A percentile compares a stretch with the other conserved stretches of the same genome.
Evolutionary conservation across 768 basidiomycete species (phyloP).

Genomic region (Daedaleopsis sinensis): DNA sequence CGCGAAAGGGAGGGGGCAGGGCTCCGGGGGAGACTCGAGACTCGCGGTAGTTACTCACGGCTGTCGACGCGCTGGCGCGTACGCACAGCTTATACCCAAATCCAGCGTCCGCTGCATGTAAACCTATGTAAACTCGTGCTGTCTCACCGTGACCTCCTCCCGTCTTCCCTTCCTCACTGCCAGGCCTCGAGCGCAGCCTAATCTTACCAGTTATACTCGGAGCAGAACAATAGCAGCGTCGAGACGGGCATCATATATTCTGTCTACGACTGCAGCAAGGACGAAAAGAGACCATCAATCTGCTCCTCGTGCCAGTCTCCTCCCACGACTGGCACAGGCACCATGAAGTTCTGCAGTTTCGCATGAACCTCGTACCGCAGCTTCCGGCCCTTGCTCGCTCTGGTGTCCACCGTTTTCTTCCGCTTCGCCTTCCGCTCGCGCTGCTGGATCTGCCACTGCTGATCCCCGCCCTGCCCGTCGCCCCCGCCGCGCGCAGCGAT

Average conservation of each 20-base stretch:
- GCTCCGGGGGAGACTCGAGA: not conserved
- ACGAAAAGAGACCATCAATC: conserved; percentile 91
- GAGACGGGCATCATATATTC: not conserved
- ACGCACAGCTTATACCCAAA: not conserved
- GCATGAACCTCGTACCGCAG: conserved; percentile 95
- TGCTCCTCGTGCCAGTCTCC: conserved; percentile 95
- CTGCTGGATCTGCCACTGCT: conserved; percentile 68
- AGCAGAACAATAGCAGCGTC: not conserved
- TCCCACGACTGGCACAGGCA: conserved; percentile 65
- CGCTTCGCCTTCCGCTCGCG: conserved; percentile 76
- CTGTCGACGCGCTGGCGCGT: not conserved
- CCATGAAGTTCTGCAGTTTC: conserved; percentile 97
- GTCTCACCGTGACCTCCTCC: no score
- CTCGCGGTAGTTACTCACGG: not conserved
- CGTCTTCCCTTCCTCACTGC: no score
- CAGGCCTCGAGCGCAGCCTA: no score
- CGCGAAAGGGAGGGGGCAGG: not conserved
- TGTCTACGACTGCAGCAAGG: conserved; percentile 56
- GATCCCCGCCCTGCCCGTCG: conserved; percentile 41
- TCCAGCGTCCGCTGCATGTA: not conserved
- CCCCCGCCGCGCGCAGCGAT: conserved; percentile 66
- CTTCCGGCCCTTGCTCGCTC: conserved; percentile 94
- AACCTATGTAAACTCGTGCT: not conserved
- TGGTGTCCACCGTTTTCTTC: conserved; percentile 83
- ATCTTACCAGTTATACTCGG: no score